Percentiles rank a stretch among this genome's conserved stretches.
Conservation (phyloP, 768 basidiomycete genomes). For the Naganishia friedmannii region DNA sequence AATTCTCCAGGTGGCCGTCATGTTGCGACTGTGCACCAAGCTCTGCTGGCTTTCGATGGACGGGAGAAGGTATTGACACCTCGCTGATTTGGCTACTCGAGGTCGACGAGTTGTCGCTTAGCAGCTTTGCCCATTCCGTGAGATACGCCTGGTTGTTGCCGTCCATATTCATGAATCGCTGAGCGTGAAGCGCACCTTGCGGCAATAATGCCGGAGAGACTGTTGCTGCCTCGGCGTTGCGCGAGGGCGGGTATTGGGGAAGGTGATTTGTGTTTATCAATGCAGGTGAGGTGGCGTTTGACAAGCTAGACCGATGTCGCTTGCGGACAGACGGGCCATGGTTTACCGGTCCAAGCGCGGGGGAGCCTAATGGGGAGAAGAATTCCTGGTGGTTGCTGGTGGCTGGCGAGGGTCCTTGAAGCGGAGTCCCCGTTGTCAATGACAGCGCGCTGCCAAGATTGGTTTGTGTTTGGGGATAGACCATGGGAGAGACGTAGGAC, state of each 20-base stretch:
- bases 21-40: slow-evolving; percentile 16
- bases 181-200: slow-evolving; percentile 31
- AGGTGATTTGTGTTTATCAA: neutral
- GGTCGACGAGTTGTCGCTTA: slow-evolving; percentile 18
- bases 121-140: slow-evolving; percentile 26
- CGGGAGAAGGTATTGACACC: slow-evolving; percentile 25
- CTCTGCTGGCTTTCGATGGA: slow-evolving; percentile 21
- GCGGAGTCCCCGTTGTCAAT: slow-evolving; percentile 57
- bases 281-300: slow-evolving; percentile 20
- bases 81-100: slow-evolving; percentile 26
- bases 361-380: slow-evolving; percentile 54
- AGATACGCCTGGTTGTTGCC: slow-evolving; percentile 21
- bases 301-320: slow-evolving; percentile 9
- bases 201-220: slow-evolving; percentile 46
- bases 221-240: slow-evolving; percentile 43
- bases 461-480: slow-evolving; percentile 50
- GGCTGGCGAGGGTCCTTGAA: slow-evolving; percentile 51
- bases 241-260: neutral
- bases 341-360: slow-evolving; percentile 53
- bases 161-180: slow-evolving; percentile 17
- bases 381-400: slow-evolving; percentile 40
- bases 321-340: slow-evolving; percentile 3
- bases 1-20: slow-evolving; percentile 32
- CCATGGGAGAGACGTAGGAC: slow-evolving; percentile 59
- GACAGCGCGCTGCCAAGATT: slow-evolving; percentile 39